Evolutionary conservation across 1,284 basidiomycete species (phyloP), one percentile per base, ranked within the genome.

Genomic region (Pholiota adiposa): DNA sequence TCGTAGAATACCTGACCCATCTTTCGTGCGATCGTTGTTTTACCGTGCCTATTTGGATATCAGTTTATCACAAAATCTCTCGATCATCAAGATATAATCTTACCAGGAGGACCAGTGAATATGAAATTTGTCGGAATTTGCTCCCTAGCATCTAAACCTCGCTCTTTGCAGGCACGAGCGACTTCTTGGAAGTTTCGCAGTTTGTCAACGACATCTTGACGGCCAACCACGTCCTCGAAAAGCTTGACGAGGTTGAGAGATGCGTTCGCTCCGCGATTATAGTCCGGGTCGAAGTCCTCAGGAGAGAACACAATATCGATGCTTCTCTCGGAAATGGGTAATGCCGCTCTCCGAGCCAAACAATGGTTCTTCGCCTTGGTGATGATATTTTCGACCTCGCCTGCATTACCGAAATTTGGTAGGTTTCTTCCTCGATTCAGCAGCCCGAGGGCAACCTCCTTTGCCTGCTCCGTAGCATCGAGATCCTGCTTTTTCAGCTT

Each of bases 101-200:
- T 63, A 84, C 87, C 87, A 65, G 88, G 88, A 6, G 88, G 88
- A 0, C 88, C 88, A 64, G 86, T 89, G 77, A 90, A 89, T 2
- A 90, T 75, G 64, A 89, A 90, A 58, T 80, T 87, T 5, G 83
- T 89, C 0, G 88, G 87, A 19, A 89, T 82, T 25, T 77, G 72
- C 0, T 79, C 73, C 1, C 80, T 76, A 29, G 77, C 70, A 57
- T 86, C 80, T 19, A 75, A 71, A 0, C 77, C 77, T 21, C 72
- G 70, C 4, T 63, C 67, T 64, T 82, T 83, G 70, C 79, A 76
- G 18, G 65, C 71, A 3, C 67, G 67, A 2, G 84, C 81, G 16
- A 84, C 79, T 55, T 77, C 72, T 67, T 89, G 88, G 59, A 82
- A 88, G 3, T 70, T 65, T 3, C 69, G 67, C 4, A 90, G 72